Percentiles rank a stretch among this genome's conserved stretches.
These are phyloP conservation scores for Nigrospora osmanthi DNA, from an alignment of 2,329 filamentous ascomycete genomes.

Conservation along the genomic window DNA sequence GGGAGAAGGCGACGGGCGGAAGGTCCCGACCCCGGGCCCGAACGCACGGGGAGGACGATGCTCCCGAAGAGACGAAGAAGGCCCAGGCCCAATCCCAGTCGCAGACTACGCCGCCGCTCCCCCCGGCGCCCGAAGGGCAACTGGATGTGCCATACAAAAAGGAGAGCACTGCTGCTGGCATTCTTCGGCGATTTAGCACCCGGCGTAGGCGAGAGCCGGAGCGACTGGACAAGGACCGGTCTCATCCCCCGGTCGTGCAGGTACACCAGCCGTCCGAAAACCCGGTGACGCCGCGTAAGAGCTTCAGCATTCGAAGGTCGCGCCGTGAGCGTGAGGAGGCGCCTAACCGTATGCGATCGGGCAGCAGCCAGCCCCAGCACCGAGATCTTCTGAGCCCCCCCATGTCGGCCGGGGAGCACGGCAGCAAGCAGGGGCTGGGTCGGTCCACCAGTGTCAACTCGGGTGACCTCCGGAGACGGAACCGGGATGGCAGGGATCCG, in stretches of 20 bases:
- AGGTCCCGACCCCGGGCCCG: constrained; percentile 77
- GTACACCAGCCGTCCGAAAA: constrained; percentile 70
- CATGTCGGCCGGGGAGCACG: constrained; percentile 50
- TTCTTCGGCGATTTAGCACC: constrained; percentile 87
- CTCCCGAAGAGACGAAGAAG: constrained; percentile 64
- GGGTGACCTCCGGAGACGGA: constrained; percentile 66
- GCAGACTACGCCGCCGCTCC: constrained; percentile 22
- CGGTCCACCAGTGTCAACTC: constrained; percentile 90
- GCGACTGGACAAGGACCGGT: constrained; percentile 54
- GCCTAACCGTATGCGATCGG: constrained; percentile 41
- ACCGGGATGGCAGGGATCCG: constrained; percentile 50
- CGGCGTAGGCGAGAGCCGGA: constrained; percentile 64
- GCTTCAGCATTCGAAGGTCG: constrained; percentile 70
- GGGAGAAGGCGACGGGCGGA: constrained; percentile 79
- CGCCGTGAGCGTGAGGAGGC: constrained; percentile 46
- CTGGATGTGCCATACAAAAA: constrained; percentile 62
- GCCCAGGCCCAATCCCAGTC: constrained; percentile 33
- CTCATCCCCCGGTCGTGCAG: constrained; percentile 65
- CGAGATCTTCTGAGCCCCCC: constrained; percentile 73
- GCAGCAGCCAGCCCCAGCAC: constrained; percentile 62
- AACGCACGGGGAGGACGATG: constrained; percentile 92
- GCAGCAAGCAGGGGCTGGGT: constrained; percentile 63
- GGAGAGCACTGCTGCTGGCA: constrained; percentile 76
- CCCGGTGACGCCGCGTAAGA: constrained; percentile 64
- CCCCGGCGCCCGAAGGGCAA: constrained; percentile 45